Evolutionary conservation across 192 early-diverging fungal genomes (phyloP).

Genomic region (Borealophlyctis nickersoniae): DNA sequence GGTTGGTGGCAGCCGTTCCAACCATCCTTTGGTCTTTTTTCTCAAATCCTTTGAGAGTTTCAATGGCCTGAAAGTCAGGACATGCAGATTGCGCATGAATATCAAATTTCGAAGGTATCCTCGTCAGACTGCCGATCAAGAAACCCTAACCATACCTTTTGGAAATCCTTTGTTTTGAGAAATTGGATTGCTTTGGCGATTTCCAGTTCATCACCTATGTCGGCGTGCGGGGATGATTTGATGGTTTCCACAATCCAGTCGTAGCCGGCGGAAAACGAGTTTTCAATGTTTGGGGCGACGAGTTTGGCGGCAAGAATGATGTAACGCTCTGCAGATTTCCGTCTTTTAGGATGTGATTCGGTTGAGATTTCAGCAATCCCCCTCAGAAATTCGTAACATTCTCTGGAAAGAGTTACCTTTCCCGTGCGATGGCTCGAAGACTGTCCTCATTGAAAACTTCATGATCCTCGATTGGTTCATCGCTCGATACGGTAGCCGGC

Average conservation of each 20-base stretch:
- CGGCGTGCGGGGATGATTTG: slow-evolving; percentile 45
- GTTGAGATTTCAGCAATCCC: neutral
- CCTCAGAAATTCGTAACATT: slow-evolving; percentile 1
- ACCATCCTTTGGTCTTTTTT: slow-evolving; percentile 54
- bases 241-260: slow-evolving; percentile 56
- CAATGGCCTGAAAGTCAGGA: slow-evolving; percentile 52
- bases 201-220: slow-evolving; percentile 54
- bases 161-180: slow-evolving; percentile 52
- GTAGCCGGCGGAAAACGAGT: slow-evolving; percentile 40
- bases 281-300: slow-evolving; percentile 49
- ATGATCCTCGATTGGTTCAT: slow-evolving; percentile 58
- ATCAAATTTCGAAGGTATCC: too few relatives aligned
- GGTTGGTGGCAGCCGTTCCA: slow-evolving; percentile 57
- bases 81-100: too few relatives aligned
- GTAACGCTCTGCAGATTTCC: slow-evolving; percentile 39
- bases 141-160: too few relatives aligned
- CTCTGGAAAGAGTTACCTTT: slow-evolving; percentile 29
- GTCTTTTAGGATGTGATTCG: slow-evolving; percentile 9
- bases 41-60: slow-evolving; percentile 53
- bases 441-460: slow-evolving; percentile 57
- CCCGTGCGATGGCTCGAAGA: slow-evolving; percentile 49
- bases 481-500: neutral
- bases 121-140: too few relatives aligned
- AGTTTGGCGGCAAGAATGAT: slow-evolving; percentile 54
- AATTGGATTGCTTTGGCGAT: slow-evolving; percentile 61